These are phyloP conservation scores for Fusarium temperatum DNA, from an alignment of 2,329 filamentous ascomycete species.

Conservation along the genomic window DNA sequence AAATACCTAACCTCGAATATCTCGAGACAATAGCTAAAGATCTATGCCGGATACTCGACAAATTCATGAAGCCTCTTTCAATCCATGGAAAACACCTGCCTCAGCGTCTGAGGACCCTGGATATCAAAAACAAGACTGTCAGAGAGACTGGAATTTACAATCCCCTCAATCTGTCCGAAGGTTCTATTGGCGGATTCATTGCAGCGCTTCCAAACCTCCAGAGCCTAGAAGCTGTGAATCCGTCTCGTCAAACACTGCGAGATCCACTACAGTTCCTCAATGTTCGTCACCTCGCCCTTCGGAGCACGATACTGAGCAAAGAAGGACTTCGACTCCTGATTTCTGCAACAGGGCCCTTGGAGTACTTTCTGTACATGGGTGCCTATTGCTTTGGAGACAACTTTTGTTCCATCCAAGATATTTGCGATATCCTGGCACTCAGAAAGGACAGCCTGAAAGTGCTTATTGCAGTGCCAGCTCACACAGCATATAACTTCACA, in stretches of 20 bases:
- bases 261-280: neutral
- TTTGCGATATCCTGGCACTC: neutral
- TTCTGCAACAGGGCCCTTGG: neutral
- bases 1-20: neutral
- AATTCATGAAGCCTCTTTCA: neutral
- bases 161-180: neutral
- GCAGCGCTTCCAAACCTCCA: neutral
- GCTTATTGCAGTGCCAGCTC: neutral
- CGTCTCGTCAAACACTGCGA: neutral
- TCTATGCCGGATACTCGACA: neutral
- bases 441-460: neutral
- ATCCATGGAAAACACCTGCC: neutral
- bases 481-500: neutral
- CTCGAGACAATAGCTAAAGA: neutral
- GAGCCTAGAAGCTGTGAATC: too few species aligned
- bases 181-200: neutral
- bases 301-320: rapidly evolving
- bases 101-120: neutral
- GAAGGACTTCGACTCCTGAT: neutral
- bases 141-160: neutral
- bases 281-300: neutral
- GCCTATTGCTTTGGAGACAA: rapidly evolving
- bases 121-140: neutral
- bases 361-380: neutral
- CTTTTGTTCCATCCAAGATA: neutral